Evolutionary conservation across 176 grass and related monocot species (phyloP).

Genomic region (Avena eriantha): DNA sequence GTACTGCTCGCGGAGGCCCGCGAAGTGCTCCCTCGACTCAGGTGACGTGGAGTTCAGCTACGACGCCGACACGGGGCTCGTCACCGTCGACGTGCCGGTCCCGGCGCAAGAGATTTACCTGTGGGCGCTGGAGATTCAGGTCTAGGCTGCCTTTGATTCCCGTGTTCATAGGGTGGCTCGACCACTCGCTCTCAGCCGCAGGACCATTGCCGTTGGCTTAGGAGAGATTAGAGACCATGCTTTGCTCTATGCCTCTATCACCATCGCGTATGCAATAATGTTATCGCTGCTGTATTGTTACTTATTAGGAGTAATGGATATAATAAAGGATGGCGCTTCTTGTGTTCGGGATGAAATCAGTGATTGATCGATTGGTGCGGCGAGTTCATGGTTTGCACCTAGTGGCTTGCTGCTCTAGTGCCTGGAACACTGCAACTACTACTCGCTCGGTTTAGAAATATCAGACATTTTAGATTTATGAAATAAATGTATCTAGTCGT

Average conservation of each 20-base stretch:
- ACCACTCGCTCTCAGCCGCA: neutral
- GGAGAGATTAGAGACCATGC: constrained; percentile 16
- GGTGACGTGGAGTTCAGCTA: constrained; percentile 56
- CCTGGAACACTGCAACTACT: too few species aligned
- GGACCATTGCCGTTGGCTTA: neutral
- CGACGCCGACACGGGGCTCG: constrained; percentile 51
- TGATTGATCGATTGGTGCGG: neutral
- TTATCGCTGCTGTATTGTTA: neutral
- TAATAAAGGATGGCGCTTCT: constrained; percentile 48
- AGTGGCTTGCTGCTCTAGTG: too few species aligned
- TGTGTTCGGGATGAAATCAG: neutral
- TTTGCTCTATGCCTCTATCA: constrained; percentile 24
- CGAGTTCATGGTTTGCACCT: too few species aligned
- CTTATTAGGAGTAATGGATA: neutral
- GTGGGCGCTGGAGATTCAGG: constrained; percentile 61
- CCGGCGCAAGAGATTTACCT: constrained; percentile 70
- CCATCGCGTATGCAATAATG: neutral
- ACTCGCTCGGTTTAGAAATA: too few species aligned
- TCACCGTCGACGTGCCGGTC: constrained; percentile 60
- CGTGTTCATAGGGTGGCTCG: neutral
- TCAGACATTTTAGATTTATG: too few species aligned
- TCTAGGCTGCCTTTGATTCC: constrained; percentile 26
- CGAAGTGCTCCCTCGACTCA: constrained; percentile 56
- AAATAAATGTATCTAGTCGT: too few species aligned
- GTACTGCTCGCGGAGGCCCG: constrained; percentile 64